Conservation (phyloP, 2,329 filamentous ascomycete species). For the Blumeria graminis region DNA sequence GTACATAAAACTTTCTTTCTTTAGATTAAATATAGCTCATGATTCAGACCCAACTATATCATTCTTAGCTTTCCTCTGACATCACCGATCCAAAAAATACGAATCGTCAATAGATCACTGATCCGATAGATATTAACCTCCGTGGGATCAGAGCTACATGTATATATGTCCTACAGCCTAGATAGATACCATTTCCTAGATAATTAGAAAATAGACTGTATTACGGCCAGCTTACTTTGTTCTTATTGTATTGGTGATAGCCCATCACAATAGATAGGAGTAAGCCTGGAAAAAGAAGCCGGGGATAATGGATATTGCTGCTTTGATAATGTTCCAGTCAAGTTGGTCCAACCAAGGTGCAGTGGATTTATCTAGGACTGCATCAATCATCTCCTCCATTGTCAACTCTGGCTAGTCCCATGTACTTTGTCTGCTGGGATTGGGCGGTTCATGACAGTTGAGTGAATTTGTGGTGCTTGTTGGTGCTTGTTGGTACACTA, state of each 20-base stretch:
- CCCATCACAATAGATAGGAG: not conserved
- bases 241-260: not conserved
- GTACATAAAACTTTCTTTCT: not conserved
- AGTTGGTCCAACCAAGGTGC: not conserved
- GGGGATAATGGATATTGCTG: not conserved
- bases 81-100: not conserved
- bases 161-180: too few relatives aligned
- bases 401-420: not conserved
- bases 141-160: too few relatives aligned
- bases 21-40: not conserved
- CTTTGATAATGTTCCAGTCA: not conserved
- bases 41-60: too few relatives aligned
- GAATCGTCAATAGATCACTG: not conserved
- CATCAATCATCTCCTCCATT: not conserved
- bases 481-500: too few relatives aligned
- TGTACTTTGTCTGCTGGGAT: not conserved
- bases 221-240: not conserved
- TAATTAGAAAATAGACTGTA: too few relatives aligned
- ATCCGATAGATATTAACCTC: not conserved
- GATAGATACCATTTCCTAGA: not conserved
- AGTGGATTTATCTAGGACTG: not conserved
- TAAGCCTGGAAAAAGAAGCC: slow-evolving; percentile 1
- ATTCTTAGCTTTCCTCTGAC: not conserved
- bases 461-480: too few relatives aligned
- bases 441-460: not conserved